A percentile compares a stretch with the other conserved stretches of the same genome.
These are phyloP conservation scores for Tarenaya hassleriana DNA, from an alignment of 345 rosid species.

Conservation along the genomic window DNA sequence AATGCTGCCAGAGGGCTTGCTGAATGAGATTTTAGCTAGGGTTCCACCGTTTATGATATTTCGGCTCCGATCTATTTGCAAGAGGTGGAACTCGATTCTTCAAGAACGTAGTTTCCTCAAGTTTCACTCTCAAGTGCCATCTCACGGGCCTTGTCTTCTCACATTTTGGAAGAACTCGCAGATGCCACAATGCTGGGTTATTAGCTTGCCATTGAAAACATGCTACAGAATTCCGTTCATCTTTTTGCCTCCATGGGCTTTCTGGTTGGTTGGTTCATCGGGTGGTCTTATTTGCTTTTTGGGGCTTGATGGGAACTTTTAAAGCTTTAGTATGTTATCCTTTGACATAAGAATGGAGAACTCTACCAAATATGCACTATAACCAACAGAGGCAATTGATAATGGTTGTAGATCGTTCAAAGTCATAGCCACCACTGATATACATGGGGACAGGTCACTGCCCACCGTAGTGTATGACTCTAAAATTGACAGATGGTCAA, in stretches of 20 bases:
- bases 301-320: conserved; percentile 81
- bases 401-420: conserved; percentile 80
- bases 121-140: conserved; percentile 57
- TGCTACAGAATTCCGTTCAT: conserved; percentile 88
- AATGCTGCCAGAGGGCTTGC: conserved; percentile 87
- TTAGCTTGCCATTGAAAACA: conserved; percentile 79
- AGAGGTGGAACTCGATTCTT: conserved; percentile 81
- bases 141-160: conserved; percentile 87
- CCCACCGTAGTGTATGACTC: conserved; percentile 95
- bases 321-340: conserved; percentile 85
- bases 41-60: conserved; percentile 93
- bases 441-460: conserved; percentile 73
- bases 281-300: conserved; percentile 90
- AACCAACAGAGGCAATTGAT: conserved; percentile 86
- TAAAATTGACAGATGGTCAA: conserved; percentile 59
- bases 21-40: conserved; percentile 80
- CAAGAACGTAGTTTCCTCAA: conserved; percentile 81
- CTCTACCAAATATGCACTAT: conserved; percentile 74
- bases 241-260: conserved; percentile 87
- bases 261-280: conserved; percentile 90
- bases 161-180: conserved; percentile 87
- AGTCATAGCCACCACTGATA: conserved; percentile 86
- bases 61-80: conserved; percentile 78
- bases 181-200: conserved; percentile 77
- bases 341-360: conserved; percentile 74